Conservation (phyloP, 257 asterid species). For the Oldenlandia corymbosa region DNA sequence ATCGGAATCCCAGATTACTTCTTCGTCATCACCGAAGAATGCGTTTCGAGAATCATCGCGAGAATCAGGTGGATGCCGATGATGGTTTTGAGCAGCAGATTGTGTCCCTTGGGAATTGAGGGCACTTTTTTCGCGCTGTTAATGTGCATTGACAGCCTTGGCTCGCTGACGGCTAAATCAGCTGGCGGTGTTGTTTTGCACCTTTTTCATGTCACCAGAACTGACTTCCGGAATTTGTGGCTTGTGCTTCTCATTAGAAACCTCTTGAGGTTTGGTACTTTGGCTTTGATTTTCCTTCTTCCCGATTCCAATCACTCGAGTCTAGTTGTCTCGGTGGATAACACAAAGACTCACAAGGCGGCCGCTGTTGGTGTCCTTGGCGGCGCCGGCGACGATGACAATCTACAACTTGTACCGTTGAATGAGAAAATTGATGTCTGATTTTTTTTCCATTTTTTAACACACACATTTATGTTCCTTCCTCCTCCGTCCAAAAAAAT, state of each 20-base stretch:
- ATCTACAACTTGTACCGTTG: slow-evolving; percentile 21
- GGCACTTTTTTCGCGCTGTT: slow-evolving; percentile 65
- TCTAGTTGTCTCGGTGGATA: slow-evolving; percentile 22
- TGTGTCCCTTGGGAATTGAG: slow-evolving; percentile 63
- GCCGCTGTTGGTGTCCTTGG: too few species aligned
- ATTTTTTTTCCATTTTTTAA: too few species aligned
- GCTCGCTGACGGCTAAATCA: slow-evolving; percentile 48
- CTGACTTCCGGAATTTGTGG: slow-evolving; percentile 53
- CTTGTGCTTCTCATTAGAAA: slow-evolving; percentile 43
- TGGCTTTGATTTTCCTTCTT: slow-evolving; percentile 43
- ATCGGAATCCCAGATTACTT: slow-evolving; percentile 61
- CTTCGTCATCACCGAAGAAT: slow-evolving; percentile 46
- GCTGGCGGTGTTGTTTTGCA: slow-evolving; percentile 62
- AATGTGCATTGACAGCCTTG: slow-evolving; percentile 65
- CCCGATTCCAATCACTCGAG: slow-evolving; percentile 34
- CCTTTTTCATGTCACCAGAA: slow-evolving; percentile 49
- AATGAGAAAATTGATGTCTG: slow-evolving; percentile 10
- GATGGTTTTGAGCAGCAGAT: slow-evolving; percentile 57
- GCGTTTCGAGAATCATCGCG: slow-evolving; percentile 38
- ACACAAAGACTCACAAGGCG: background rate
- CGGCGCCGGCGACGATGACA: slow-evolving; percentile 9
- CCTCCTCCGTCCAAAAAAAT: too few species aligned
- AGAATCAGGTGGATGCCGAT: slow-evolving; percentile 70
- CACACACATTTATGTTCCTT: too few species aligned
- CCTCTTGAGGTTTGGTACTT: slow-evolving; percentile 37